A percentile compares a stretch with the other conserved stretches of the same genome.
Evolutionary conservation across 169 alveolate genomes (phyloP).

Genomic region (Eimeria necatrix): DNA sequence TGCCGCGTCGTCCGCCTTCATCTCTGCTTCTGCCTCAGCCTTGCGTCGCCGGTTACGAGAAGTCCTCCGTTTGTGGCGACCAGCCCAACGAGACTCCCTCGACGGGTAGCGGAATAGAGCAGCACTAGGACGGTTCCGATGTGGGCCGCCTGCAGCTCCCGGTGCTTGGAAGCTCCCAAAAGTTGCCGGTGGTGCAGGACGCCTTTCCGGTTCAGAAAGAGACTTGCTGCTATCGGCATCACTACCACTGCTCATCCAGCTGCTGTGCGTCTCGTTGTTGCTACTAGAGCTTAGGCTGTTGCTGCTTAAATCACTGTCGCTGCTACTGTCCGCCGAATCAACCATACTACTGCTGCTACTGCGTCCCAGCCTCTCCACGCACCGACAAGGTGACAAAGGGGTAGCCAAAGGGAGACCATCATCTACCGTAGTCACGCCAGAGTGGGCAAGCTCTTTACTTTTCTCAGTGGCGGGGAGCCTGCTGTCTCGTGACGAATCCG

Average conservation of each 20-base stretch:
- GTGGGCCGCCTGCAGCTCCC: slow-evolving; percentile 73
- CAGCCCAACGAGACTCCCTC: slow-evolving; percentile 50
- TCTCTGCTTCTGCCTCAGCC: slow-evolving; percentile 44
- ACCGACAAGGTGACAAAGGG: slow-evolving; percentile 2
- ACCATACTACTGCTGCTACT: slow-evolving; percentile 66
- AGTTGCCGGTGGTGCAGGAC: slow-evolving; percentile 4
- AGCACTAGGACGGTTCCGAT: slow-evolving; percentile 48
- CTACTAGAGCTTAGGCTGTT: slow-evolving; percentile 67
- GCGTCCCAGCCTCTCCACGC: slow-evolving; percentile 6
- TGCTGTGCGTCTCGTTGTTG: slow-evolving; percentile 45
- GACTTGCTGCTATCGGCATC: slow-evolving; percentile 62
- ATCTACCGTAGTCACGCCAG: slow-evolving; percentile 1
- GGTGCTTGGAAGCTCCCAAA: slow-evolving; percentile 72
- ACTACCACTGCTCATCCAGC: slow-evolving; percentile 61
- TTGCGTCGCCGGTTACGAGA: slow-evolving; percentile 66
- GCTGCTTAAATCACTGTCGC: slow-evolving; percentile 61
- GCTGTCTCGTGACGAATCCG: not conserved
- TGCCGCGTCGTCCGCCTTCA: slow-evolving; percentile 55
- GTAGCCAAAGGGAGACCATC: not conserved
- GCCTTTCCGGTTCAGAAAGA: slow-evolving; percentile 36
- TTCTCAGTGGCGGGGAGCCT: not conserved
- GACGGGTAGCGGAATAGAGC: slow-evolving; percentile 68
- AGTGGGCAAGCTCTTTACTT: not conserved
- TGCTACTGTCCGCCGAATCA: slow-evolving; percentile 33
- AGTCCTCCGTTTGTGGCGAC: slow-evolving; percentile 45